Evolutionary conservation across 768 basidiomycete genomes (phyloP).

Genomic region (Lactifluus pinguis): DNA sequence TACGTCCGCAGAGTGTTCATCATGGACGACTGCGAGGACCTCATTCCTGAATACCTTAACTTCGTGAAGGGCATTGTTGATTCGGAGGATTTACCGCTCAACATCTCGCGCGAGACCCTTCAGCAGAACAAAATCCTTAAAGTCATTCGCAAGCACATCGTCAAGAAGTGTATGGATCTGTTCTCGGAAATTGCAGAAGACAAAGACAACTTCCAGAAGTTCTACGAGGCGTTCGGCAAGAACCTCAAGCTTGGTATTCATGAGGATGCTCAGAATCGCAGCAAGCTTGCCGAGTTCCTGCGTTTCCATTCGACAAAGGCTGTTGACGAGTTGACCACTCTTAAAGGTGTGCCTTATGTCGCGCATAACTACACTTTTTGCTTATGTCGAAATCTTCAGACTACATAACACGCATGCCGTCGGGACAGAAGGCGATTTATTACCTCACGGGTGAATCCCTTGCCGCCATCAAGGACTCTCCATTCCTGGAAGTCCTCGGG

Average conservation of each 20-base stretch:
- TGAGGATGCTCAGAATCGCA: conserved; percentile 97
- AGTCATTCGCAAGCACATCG: conserved; percentile 98
- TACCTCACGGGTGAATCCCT: conserved; percentile 99
- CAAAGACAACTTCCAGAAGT: conserved; percentile 96
- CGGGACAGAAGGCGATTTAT: conserved; percentile 98
- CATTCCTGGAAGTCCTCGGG: conserved; percentile 98
- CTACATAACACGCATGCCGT: conserved; percentile 99
- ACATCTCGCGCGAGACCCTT: conserved; percentile 99
- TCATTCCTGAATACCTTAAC: conserved; percentile 99
- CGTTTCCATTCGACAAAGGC: conserved; percentile 98
- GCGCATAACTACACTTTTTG: neutral
- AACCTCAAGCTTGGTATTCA: conserved; percentile 99
- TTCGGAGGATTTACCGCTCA: conserved; percentile 98
- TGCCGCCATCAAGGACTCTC: conserved; percentile 81
- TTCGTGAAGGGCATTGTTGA: conserved; percentile 99
- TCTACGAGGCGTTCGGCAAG: conserved; percentile 98
- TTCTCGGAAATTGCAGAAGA: conserved; percentile 97
- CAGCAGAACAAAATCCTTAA: conserved; percentile 99
- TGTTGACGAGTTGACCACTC: conserved; percentile 79
- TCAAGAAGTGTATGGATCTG: conserved; percentile 95
- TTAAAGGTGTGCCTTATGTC: conserved; percentile 61
- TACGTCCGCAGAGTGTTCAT: conserved; percentile 99
- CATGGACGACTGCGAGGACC: conserved; percentile 99
- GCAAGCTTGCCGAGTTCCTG: conserved; percentile 98
- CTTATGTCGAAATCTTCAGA: conserved; percentile 39